These are phyloP conservation scores for Endoconidiophora laricicola DNA, from an alignment of 2,329 filamentous ascomycete species.

Conservation along the genomic window DNA sequence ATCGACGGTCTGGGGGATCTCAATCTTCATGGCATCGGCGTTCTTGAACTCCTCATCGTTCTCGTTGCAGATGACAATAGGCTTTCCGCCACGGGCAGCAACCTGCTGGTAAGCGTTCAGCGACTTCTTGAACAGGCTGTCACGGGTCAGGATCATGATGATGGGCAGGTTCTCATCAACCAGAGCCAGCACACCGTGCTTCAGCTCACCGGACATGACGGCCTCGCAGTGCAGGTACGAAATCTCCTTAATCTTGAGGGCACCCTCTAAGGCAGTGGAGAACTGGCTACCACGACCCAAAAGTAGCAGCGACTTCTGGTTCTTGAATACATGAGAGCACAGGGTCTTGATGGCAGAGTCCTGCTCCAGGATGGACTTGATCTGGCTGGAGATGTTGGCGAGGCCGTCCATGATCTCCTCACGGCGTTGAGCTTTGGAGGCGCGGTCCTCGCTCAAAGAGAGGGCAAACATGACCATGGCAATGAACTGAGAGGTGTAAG, in stretches of 20 bases:
- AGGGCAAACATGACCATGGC: conserved; percentile 99
- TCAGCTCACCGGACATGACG: conserved; percentile 98
- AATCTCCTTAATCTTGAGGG: conserved; percentile 99
- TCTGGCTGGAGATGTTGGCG: conserved; percentile 71
- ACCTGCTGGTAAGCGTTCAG: conserved; percentile 99
- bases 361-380: conserved; percentile 78
- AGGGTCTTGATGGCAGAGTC: conserved; percentile 90
- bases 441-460: conserved; percentile 88
- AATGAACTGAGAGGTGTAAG: conserved; percentile 97
- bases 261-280: conserved; percentile 91
- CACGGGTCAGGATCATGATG: conserved; percentile 97
- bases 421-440: conserved; percentile 79
- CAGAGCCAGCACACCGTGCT: conserved; percentile 93
- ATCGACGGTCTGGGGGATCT: conserved; percentile 91
- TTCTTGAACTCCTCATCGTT: conserved; percentile 75
- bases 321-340: conserved; percentile 81
- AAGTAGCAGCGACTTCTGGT: conserved; percentile 90
- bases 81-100: conserved; percentile 85
- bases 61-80: conserved; percentile 96
- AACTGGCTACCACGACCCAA: conserved; percentile 92
- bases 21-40: conserved; percentile 87
- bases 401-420: conserved; percentile 95
- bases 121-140: conserved; percentile 96
- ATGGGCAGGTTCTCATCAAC: conserved; percentile 98
- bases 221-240: conserved; percentile 99